Percentiles rank a stretch among this genome's conserved stretches.
Conservation (phyloP, 192 early-diverging fungal genomes). For the Neocallimastix lanati region DNA sequence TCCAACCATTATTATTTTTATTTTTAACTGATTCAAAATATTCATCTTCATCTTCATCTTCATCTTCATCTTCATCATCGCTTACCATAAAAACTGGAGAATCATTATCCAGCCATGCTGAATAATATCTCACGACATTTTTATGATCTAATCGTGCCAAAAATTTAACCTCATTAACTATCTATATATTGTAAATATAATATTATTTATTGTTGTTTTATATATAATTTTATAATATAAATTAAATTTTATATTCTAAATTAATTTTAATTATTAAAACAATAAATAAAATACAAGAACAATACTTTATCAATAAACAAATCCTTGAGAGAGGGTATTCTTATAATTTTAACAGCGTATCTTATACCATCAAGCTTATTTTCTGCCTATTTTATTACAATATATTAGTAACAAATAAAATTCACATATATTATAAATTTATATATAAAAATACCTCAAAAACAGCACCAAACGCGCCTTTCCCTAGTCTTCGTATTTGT, state of each 20-base stretch:
- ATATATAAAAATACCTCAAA: not conserved
- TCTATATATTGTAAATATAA: too few species aligned
- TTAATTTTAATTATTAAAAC: too few species aligned
- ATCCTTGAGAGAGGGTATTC: not conserved
- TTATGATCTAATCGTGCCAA: conserved; percentile 67
- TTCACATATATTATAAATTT: too few species aligned
- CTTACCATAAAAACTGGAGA: conserved; percentile 6
- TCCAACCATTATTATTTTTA: too few species aligned
- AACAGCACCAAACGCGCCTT: not conserved
- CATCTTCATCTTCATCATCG: conserved; percentile 15
- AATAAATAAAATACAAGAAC: too few species aligned
- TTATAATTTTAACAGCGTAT: not conserved
- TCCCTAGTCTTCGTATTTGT: not conserved
- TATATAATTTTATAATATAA: too few species aligned
- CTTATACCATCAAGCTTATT: not conserved
- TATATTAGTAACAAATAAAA: too few species aligned
- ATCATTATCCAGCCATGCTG: conserved; percentile 65
- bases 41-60: conserved; percentile 2
- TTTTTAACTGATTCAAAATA: not conserved
- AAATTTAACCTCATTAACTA: conserved; percentile 78
- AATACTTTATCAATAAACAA: not conserved
- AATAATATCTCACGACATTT: conserved; percentile 86
- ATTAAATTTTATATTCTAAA: too few species aligned
- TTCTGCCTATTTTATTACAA: too few species aligned
- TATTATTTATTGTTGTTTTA: too few species aligned